A percentile compares a stretch with the other conserved stretches of the same genome.
Conservation (phyloP, 2,329 filamentous ascomycete genomes). For the Salinomyces thailandicus region DNA sequence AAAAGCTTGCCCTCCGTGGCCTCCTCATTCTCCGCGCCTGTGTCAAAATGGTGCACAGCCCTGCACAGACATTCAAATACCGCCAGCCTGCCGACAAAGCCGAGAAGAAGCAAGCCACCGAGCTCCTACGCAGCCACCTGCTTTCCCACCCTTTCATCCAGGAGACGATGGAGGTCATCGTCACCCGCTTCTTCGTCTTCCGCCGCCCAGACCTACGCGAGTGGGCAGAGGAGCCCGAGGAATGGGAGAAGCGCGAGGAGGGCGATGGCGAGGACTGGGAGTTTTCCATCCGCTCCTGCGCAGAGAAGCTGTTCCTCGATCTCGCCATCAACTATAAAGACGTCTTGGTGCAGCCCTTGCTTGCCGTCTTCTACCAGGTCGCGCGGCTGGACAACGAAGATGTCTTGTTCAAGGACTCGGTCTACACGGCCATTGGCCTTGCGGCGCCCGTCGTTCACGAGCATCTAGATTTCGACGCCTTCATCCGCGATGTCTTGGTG, state of each 20-base stretch:
- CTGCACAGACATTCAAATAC: conserved; percentile 74
- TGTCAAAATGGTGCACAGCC: conserved; percentile 73
- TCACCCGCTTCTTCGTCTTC: conserved; percentile 83
- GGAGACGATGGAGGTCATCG: conserved; percentile 72
- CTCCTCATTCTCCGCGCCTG: conserved; percentile 74
- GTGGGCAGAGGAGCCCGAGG: conserved; percentile 90
- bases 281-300: conserved; percentile 82
- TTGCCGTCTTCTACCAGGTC: conserved; percentile 72
- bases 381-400: conserved; percentile 55
- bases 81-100: conserved; percentile 62
- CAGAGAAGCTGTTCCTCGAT: conserved; percentile 88
- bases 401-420: conserved; percentile 79
- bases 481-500: conserved; percentile 65
- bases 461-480: conserved; percentile 70
- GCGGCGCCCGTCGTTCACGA: conserved; percentile 66
- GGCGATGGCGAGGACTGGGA: conserved; percentile 78
- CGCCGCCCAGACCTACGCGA: conserved; percentile 73
- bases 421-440: conserved; percentile 87
- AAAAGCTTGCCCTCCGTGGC: conserved; percentile 73
- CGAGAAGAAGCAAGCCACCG: conserved; percentile 60
- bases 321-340: conserved; percentile 81
- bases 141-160: conserved; percentile 67
- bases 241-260: conserved; percentile 88
- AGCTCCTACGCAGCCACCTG: conserved; percentile 60
- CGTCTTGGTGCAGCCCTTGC: conserved; percentile 64